Percentiles rank a stretch among this genome's conserved stretches.
Evolutionary conservation across 192 early-diverging fungal genomes (phyloP).

Genomic region (Phlyctochytrium bullatum): DNA sequence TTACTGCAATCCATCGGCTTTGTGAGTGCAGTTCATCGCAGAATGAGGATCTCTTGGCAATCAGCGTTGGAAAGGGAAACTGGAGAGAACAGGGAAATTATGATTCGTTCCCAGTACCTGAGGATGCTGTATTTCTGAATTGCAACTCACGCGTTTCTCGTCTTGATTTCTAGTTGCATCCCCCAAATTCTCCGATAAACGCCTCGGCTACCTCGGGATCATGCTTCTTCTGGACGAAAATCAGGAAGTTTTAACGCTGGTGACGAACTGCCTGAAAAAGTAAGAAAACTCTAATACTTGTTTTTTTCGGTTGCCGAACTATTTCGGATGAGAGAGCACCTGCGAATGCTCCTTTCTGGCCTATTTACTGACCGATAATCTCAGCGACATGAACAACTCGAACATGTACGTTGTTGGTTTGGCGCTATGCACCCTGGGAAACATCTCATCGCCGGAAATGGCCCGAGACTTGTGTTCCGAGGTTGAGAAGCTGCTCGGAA

Average conservation of each 20-base stretch:
- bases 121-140: neutral
- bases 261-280: slow-evolving; percentile 98
- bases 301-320: slow-evolving; percentile 12
- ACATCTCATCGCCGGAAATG: slow-evolving; percentile 96
- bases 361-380: neutral
- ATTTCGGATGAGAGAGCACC: neutral
- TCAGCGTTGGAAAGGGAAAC: neutral
- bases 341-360: neutral
- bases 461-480: slow-evolving; percentile 90
- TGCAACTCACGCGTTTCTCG: neutral
- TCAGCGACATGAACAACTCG: slow-evolving; percentile 88
- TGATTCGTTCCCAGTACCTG: slow-evolving; percentile 10
- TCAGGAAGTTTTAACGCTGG: slow-evolving; percentile 92
- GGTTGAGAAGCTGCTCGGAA: slow-evolving; percentile 87
- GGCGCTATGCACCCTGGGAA: slow-evolving; percentile 93
- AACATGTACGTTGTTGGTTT: slow-evolving; percentile 98
- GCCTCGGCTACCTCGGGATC: slow-evolving; percentile 97
- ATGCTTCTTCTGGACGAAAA: slow-evolving; percentile 98
- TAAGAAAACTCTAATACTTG: slow-evolving; percentile 38
- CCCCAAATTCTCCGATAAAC: slow-evolving; percentile 91
- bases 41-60: neutral
- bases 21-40: neutral
- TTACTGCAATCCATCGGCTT: no score
- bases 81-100: neutral
- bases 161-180: slow-evolving; percentile 65